Base-by-base conservation (phyloP, 495 filamentous ascomycete genomes). In the Xylaria palmicola region DNA sequence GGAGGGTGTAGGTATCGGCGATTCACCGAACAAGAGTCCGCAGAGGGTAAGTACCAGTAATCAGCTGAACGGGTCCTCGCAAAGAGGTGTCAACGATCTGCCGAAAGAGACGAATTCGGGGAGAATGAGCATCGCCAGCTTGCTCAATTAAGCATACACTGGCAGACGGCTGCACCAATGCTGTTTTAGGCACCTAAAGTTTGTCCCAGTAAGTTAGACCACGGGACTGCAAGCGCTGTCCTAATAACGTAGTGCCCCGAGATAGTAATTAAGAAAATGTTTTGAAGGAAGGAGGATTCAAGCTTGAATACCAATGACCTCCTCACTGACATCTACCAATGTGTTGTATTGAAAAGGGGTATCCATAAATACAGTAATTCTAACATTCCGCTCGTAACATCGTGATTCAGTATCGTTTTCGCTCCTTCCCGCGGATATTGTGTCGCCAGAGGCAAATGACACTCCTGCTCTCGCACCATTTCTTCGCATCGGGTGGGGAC, bases 401-500 rank as follows among this genome's bases (percentile, higher is more conserved):
- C 50, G 12, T 53, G 6, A 40, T 32, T 61, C n/a, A 84, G 41
- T 73, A 73, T 41, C 81, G 56, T 67, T 80, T 84, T 66, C 81
- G 78, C 62, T 77, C 78, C 66, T 69, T 75, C 17, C 79, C 80
- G 0, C 56, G 67, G 17, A 72, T 27, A 56, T 69, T 83, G 59
- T 78, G 76, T 55, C 70, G 81, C 81, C 81, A 84, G 3, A 87
- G 65, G 70, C 90, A 93, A 63, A 90, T 92, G 32, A 96, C 80
- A 13, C 91, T 88, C 66, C 86, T 88, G 24, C 82, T 83, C 74
- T 95, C 90, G 63, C 93, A 97, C 93, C 93, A 98, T 62, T 77
- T 82, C 79, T 92, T 90, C 17, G 94, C 82, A 30, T 80, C 78
- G 4, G 55, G 49, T 1, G 78, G 72, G 22, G 70, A 65, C 19